These are phyloP conservation scores for Mangifera indica DNA, from an alignment of 345 rosid genomes.

Conservation along the genomic window DNA sequence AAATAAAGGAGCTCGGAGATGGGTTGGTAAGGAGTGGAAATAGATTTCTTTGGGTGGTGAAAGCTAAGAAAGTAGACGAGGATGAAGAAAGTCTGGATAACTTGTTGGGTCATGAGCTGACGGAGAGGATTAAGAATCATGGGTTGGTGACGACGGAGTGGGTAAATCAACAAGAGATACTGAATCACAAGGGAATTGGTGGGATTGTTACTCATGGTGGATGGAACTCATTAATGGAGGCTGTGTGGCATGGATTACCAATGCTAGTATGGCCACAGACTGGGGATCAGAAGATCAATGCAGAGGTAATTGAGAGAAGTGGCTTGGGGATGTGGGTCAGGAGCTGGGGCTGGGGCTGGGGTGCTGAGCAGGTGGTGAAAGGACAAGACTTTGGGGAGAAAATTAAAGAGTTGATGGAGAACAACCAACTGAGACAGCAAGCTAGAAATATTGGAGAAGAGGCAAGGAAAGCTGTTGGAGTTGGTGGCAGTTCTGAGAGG, in stretches of 20 bases:
- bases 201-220: slow-evolving; percentile 42
- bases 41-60: slow-evolving; percentile 45
- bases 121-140: slow-evolving; percentile 15
- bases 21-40: slow-evolving; percentile 34
- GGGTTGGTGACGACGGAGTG: slow-evolving; percentile 41
- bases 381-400: slow-evolving; percentile 39
- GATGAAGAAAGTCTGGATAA: slow-evolving; percentile 33
- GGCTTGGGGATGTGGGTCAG: slow-evolving; percentile 34
- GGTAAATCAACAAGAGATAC: slow-evolving; percentile 41
- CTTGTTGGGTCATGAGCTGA: slow-evolving; percentile 31
- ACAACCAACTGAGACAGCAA: slow-evolving; percentile 20
- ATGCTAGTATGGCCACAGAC: slow-evolving; percentile 43
- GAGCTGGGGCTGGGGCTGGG: slow-evolving; percentile 44
- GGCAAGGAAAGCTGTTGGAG: slow-evolving; percentile 30
- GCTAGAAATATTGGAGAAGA: slow-evolving; percentile 29
- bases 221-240: slow-evolving; percentile 51
- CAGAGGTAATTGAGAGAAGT: slow-evolving; percentile 27
- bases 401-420: slow-evolving; percentile 35
- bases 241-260: slow-evolving; percentile 35
- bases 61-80: slow-evolving; percentile 34
- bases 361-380: slow-evolving; percentile 16
- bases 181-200: slow-evolving; percentile 34
- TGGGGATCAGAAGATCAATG: slow-evolving; percentile 48
- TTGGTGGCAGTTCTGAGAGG: slow-evolving; percentile 27
- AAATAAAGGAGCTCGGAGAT: slow-evolving; percentile 38